Percentiles rank a stretch among this genome's conserved stretches.
phyloP scores from a whole-genome alignment of 2,329 filamentous ascomycete genomes.

The Zopfia rhizophila region DNA sequence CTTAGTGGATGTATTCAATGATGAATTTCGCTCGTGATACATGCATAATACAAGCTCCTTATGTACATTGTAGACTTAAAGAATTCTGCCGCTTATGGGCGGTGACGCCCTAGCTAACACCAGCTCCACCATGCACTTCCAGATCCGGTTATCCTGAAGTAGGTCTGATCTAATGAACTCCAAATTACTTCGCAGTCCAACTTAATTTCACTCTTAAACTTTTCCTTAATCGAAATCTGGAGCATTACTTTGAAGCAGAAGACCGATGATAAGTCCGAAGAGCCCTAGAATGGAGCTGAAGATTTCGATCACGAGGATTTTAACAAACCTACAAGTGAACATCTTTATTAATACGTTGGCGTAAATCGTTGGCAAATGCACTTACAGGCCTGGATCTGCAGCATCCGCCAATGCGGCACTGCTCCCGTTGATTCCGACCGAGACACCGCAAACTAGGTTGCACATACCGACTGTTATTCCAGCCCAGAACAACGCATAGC shows the following conservation, averaged over 20 bases:
- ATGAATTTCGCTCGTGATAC: slow-evolving; percentile 40
- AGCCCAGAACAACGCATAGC: slow-evolving; percentile 95
- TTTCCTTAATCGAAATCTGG: slow-evolving; percentile 69
- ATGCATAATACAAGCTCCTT: slow-evolving; percentile 50
- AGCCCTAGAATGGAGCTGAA: slow-evolving; percentile 97
- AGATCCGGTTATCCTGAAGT: slow-evolving; percentile 2
- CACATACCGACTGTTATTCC: slow-evolving; percentile 94
- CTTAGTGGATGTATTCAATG: slow-evolving; percentile 31
- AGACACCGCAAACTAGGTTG: slow-evolving; percentile 95
- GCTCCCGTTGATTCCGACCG: slow-evolving; percentile 97
- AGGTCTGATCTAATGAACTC: slow-evolving; percentile 3
- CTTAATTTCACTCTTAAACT: not conserved
- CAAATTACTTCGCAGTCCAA: slow-evolving; percentile 1
- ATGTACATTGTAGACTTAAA: slow-evolving; percentile 43
- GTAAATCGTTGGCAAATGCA: slow-evolving; percentile 28
- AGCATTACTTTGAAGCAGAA: slow-evolving; percentile 87
- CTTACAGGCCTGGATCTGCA: slow-evolving; percentile 87
- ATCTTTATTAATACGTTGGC: not conserved
- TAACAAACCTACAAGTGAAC: slow-evolving; percentile 79
- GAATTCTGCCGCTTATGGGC: slow-evolving; percentile 16
- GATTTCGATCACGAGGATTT: slow-evolving; percentile 98
- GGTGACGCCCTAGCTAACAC: slow-evolving; percentile 27
- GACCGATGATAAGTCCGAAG: slow-evolving; percentile 94
- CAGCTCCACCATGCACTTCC: slow-evolving; percentile 18
- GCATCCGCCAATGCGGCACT: slow-evolving; percentile 96